phyloP scores from a whole-genome alignment of 192 early-diverging fungal species.

The Neocallimastix lanati region DNA sequence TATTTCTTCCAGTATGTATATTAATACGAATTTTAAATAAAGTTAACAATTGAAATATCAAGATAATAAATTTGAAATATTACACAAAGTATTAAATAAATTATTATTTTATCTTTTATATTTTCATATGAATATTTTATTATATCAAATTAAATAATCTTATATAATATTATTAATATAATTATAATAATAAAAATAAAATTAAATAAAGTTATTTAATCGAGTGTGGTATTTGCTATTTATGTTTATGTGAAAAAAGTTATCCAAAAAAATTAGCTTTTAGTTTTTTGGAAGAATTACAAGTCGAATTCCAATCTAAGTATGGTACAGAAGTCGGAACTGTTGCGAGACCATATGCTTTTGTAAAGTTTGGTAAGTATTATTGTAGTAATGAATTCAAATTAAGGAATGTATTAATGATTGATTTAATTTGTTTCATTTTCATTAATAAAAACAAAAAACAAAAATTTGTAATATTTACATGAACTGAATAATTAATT shows the following conservation, averaged over 20 bases:
- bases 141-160: no score
- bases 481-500: background rate
- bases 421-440: no score
- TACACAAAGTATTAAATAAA: no score
- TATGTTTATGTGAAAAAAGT: conserved; percentile 79
- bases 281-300: conserved; percentile 83
- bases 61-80: no score
- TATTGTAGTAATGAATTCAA: no score
- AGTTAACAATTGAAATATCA: no score
- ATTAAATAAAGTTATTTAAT: conserved; percentile 58
- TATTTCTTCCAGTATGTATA: conserved; percentile 67
- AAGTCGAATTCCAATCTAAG: conserved; percentile 80
- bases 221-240: conserved; percentile 80
- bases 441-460: no score
- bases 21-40: background rate
- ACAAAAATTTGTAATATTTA: background rate
- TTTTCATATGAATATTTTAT: no score
- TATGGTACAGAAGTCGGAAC: conserved; percentile 80
- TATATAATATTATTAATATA: no score
- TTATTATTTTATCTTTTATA: no score
- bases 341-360: conserved; percentile 83
- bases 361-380: conserved; percentile 77
- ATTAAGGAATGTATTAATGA: no score
- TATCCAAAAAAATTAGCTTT: conserved; percentile 87
- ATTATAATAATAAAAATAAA: background rate